Conservation (phyloP, 2,329 filamentous ascomycete species). For the Neocatenulostroma microsporum region DNA sequence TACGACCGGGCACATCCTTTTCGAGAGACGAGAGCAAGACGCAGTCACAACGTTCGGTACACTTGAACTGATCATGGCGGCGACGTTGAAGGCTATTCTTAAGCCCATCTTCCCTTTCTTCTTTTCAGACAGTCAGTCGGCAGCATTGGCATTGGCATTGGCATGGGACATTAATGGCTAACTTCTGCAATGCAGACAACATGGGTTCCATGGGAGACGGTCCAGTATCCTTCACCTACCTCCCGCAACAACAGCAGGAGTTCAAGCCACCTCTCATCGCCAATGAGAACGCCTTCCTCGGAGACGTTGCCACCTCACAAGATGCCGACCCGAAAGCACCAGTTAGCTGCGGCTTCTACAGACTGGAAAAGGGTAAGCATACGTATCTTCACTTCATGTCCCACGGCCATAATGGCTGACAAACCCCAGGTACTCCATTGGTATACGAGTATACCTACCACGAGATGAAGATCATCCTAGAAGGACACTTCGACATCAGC, state of each 20-base stretch:
- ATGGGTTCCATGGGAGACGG: slow-evolving; percentile 9
- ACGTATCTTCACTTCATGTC: background rate
- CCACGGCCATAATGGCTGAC: background rate
- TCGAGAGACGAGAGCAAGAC: no score
- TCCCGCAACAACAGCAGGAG: slow-evolving; percentile 49
- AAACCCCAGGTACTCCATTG: slow-evolving; percentile 48
- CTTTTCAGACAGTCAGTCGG: background rate
- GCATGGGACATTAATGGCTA: background rate
- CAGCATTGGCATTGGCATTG: no score
- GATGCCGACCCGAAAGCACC: slow-evolving; percentile 51
- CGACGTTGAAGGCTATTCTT: background rate
- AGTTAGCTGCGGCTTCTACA: slow-evolving; percentile 58
- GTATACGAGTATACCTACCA: slow-evolving; percentile 64
- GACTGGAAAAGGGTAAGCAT: slow-evolving; percentile 50
- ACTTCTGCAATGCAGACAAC: background rate
- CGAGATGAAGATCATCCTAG: slow-evolving; percentile 67
- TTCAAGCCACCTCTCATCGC: slow-evolving; percentile 60
- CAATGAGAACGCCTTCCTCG: slow-evolving; percentile 60
- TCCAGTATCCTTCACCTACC: slow-evolving; percentile 43
- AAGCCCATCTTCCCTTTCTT: background rate
- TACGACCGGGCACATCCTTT: no score
- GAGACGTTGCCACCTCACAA: slow-evolving; percentile 50
- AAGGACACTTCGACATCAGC: slow-evolving; percentile 57
- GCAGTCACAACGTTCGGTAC: slow-evolving; percentile 1
- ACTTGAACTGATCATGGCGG: background rate